Evolutionary conservation across 768 basidiomycete species (phyloP).

Genomic region (Paxillus involutus): DNA sequence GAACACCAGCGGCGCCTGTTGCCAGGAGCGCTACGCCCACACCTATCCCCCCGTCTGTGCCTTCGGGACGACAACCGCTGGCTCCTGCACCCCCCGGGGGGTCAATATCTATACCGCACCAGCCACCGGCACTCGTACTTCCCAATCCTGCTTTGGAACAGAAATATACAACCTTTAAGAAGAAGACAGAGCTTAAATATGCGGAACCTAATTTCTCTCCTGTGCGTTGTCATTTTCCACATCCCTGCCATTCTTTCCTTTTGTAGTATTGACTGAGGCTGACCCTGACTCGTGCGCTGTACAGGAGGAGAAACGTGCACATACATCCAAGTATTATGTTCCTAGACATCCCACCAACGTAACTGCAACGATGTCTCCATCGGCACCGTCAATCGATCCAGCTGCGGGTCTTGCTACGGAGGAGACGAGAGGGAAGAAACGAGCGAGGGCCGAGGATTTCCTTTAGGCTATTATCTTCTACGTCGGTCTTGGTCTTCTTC

Average conservation of each 20-base stretch:
- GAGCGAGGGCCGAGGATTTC: constrained; percentile 86
- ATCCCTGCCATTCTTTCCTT: neutral
- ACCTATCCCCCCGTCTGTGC: constrained; percentile 8
- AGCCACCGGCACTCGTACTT: constrained; percentile 36
- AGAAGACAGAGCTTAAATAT: constrained; percentile 72
- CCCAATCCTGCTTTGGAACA: constrained; percentile 61
- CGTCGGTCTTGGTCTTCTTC: constrained; percentile 32
- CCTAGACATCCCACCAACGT: constrained; percentile 40
- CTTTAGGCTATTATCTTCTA: constrained; percentile 39
- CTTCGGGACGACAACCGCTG: neutral
- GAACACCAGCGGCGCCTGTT: constrained; percentile 13
- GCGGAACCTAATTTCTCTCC: constrained; percentile 77
- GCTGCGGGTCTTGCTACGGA: constrained; percentile 38
- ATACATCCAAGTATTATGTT: constrained; percentile 60
- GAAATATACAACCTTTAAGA: constrained; percentile 74
- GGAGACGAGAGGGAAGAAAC: constrained; percentile 77
- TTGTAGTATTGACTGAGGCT: neutral
- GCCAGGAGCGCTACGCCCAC: constrained; percentile 24
- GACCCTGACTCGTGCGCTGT: neutral
- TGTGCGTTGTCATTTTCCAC: constrained; percentile 40
- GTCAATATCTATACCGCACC: constrained; percentile 23
- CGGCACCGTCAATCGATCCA: constrained; percentile 23
- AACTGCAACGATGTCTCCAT: neutral
- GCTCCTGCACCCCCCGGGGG: constrained; percentile 16
- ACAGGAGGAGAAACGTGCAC: constrained; percentile 79